Evolutionary conservation across 2,329 filamentous ascomycete genomes (phyloP).

Genomic region (Arachnomyces sp.): DNA sequence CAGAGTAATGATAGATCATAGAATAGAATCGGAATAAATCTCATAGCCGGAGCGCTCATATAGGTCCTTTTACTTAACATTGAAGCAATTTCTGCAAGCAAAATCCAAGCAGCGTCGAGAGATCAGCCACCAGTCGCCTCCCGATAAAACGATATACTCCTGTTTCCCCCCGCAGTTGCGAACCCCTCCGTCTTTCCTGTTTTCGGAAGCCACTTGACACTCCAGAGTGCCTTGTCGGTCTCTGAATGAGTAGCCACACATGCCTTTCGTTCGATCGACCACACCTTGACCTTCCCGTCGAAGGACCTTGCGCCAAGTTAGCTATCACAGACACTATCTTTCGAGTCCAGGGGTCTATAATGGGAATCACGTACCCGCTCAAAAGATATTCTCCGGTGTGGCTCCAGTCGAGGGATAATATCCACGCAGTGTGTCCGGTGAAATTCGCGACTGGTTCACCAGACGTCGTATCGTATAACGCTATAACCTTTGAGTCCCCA

Average conservation of each 20-base stretch:
- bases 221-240: constrained; percentile 76
- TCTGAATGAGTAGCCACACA: constrained; percentile 94
- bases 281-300: constrained; percentile 92
- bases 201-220: constrained; percentile 75
- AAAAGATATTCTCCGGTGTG: constrained; percentile 85
- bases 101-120: neutral
- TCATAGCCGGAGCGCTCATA: no score
- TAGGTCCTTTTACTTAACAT: no score
- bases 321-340: neutral
- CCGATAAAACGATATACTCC: constrained; percentile 71
- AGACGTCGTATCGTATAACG: constrained; percentile 82
- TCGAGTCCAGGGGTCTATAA: neutral
- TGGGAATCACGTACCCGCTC: constrained; percentile 54
- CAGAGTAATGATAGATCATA: no score
- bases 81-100: neutral
- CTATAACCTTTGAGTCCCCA: constrained; percentile 80
- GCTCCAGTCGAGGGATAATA: constrained; percentile 87
- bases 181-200: constrained; percentile 57
- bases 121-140: constrained; percentile 64
- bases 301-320: constrained; percentile 49
- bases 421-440: constrained; percentile 72
- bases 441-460: constrained; percentile 89
- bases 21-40: no score
- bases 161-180: constrained; percentile 67
- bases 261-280: constrained; percentile 72